These are phyloP conservation scores for Arthrobotrys pseudoclavata DNA, from an alignment of 2,329 filamentous ascomycete genomes.

Conservation along the genomic window DNA sequence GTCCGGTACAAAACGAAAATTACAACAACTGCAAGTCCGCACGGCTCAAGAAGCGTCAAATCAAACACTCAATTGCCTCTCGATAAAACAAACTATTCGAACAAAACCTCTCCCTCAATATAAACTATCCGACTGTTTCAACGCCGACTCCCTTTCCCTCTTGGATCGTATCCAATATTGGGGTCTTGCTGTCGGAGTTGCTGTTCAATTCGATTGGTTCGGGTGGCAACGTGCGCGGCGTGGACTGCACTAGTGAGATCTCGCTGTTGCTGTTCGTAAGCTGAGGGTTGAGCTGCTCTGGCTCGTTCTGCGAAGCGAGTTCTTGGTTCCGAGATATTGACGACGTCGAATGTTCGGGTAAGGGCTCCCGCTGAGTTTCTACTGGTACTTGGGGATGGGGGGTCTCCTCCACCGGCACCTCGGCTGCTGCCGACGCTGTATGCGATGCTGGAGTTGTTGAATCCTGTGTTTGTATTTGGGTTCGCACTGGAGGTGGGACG, in stretches of 20 bases:
- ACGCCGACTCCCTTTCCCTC: constrained; percentile 31
- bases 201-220: constrained; percentile 39
- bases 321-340: constrained; percentile 33
- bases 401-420: neutral
- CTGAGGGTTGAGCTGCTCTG: neutral
- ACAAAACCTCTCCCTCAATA: neutral
- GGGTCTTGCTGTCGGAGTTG: constrained; percentile 31
- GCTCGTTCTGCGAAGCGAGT: constrained; percentile 30
- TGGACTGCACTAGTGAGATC: constrained; percentile 45
- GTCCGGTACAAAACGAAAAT: neutral
- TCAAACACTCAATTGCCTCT: neutral
- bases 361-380: constrained; percentile 17
- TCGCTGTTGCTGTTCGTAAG: constrained; percentile 30
- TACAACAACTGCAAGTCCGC: neutral
- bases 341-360: constrained; percentile 23
- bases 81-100: neutral
- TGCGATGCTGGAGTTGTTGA: constrained; percentile 22
- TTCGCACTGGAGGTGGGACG: neutral
- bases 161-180: constrained; percentile 11
- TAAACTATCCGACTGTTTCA: constrained; percentile 14
- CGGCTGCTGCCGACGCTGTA: constrained; percentile 19
- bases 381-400: constrained; percentile 34
- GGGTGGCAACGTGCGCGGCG: constrained; percentile 54
- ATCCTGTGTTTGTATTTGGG: constrained; percentile 1
- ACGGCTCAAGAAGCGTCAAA: neutral